Evolutionary conservation across 2,329 filamentous ascomycete genomes (phyloP), one percentile per base, ranked within the genome.

Genomic region (Tolypocladium sp.): DNA sequence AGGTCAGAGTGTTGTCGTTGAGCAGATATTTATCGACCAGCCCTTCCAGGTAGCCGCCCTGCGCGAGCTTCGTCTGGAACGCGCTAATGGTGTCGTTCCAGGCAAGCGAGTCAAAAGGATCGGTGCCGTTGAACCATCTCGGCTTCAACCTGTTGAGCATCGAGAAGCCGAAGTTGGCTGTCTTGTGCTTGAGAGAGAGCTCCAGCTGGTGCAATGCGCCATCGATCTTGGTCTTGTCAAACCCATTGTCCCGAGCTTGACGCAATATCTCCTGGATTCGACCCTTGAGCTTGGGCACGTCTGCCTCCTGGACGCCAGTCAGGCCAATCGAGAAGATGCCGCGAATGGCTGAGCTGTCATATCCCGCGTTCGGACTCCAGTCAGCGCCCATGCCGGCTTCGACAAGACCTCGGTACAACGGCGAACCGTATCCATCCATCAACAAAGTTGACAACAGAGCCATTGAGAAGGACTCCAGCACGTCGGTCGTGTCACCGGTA

Each of bases 131-230:
- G 74, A 99, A 97, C 94, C 94, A 99, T 60, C 89, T 88, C 2
- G 91, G 89, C 70, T 96, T 90, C 9, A 97, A 81, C 49, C 93
- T 86, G 66, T 96, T 91, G 73, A 99, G 85, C 57, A 97, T 83
- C 22, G 88, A 87, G 81, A 97, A 91, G 17, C 94, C 94, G 69
- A 99, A 99, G 68, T 89, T 92, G 58, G 94, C 91, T 0, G 92
- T 97, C 79, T 97, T 97, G 77, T 99, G 92, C 76, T 97, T 97
- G 55, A 97, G 77, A 0, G 87, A 83, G n/a, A 99, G 81, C 71
- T 99, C 94, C 4, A 97, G 77, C 72, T 97, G 93, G 72, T 99
- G 94, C 58, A 99, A 81, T 63, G 95, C 89, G 3, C 94, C 94
- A 63, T 96, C 91, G 60, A 99, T 91, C 74, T 99, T 99, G 66